These are phyloP conservation scores for Nigrospora osmanthi DNA, from an alignment of 2,329 filamentous ascomycete genomes.

Conservation along the genomic window DNA sequence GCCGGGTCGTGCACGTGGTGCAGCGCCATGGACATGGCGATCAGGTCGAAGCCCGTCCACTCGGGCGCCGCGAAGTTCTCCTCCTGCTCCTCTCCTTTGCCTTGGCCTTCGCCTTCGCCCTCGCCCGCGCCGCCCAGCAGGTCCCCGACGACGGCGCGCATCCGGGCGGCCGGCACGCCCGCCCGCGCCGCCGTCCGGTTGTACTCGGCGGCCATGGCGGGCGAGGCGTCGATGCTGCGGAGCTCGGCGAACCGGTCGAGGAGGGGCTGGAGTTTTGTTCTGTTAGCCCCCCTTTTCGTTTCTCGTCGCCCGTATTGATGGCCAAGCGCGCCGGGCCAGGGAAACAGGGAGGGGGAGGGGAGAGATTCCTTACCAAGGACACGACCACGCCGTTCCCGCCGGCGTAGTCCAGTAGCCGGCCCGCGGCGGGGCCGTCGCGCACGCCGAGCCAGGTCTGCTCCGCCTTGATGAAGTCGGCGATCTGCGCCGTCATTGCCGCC, in stretches of 20 bases:
- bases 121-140: conserved; percentile 41
- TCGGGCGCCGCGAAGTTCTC: neutral
- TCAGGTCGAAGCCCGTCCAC: neutral
- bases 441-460: neutral
- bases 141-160: conserved; percentile 28
- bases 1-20: neutral
- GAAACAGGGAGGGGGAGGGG: too few relatives aligned
- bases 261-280: neutral
- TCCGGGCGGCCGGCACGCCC: neutral
- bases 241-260: neutral
- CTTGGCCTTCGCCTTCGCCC: conserved; percentile 34
- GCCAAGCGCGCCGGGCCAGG: too few relatives aligned
- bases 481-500: neutral
- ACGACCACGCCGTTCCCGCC: neutral
- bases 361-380: too few relatives aligned
- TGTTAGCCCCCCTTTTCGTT: too few relatives aligned
- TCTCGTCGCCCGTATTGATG: too few relatives aligned
- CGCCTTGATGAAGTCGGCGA: neutral
- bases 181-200: neutral
- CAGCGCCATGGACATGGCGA: neutral
- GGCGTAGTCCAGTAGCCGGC: neutral
- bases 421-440: neutral
- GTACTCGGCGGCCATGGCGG: neutral
- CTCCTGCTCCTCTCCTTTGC: too few relatives aligned
- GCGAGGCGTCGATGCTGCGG: neutral